Conservation (phyloP, 371 early-diverging fungal genomes). For the Mortierella sp. region DNA sequence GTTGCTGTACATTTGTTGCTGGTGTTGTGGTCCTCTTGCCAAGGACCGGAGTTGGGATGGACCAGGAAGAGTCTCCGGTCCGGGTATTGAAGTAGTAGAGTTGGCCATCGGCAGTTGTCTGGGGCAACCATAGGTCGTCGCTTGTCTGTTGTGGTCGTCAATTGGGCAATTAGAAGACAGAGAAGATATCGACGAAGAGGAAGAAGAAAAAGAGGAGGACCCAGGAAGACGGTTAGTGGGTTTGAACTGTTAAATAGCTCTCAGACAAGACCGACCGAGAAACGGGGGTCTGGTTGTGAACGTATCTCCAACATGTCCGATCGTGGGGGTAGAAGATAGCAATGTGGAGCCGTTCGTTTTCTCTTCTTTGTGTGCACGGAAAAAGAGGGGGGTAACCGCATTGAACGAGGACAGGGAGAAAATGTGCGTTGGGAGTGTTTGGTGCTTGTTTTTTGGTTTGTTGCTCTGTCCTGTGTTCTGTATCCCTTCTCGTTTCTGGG, state of each 20-base stretch:
- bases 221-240: neutral
- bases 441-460: neutral
- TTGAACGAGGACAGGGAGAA: neutral
- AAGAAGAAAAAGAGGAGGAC: neutral
- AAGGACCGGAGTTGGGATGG: slow-evolving; percentile 35
- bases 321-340: neutral
- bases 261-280: neutral
- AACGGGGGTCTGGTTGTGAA: neutral
- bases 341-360: neutral
- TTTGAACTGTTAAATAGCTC: neutral
- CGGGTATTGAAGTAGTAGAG: slow-evolving; percentile 61
- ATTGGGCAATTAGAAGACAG: neutral
- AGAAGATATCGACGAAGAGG: neutral
- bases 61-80: slow-evolving; percentile 62
- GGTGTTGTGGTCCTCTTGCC: neutral
- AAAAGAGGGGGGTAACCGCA: neutral
- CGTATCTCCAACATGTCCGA: neutral
- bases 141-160: neutral
- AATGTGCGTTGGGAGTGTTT: neutral
- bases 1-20: slow-evolving; percentile 13
- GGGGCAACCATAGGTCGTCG: slow-evolving; percentile 54
- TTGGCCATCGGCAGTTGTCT: slow-evolving; percentile 58
- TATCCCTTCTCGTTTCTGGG: neutral
- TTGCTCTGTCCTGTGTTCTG: neutral
- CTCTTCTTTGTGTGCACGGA: neutral